phyloP scores from a whole-genome alignment of 495 filamentous ascomycete species.

The Melanomma pulvis-pyrius region DNA sequence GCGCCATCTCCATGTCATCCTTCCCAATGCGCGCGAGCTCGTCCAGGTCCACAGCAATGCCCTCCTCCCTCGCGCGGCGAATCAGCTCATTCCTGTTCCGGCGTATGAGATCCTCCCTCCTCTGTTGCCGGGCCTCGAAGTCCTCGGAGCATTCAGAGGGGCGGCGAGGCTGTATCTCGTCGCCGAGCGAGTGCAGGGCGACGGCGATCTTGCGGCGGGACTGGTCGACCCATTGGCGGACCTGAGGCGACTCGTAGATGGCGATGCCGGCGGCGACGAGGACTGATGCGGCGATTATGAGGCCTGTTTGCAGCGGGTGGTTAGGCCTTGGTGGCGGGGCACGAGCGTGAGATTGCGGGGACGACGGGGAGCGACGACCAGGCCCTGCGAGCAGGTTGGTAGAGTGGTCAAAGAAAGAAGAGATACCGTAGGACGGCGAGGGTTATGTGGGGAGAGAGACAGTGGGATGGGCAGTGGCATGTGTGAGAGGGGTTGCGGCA shows the following conservation, averaged over 20 bases:
- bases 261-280: slow-evolving; percentile 81
- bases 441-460: background rate
- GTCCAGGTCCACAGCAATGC: slow-evolving; percentile 50
- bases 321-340: slow-evolving; percentile 14
- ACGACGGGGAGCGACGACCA: slow-evolving; percentile 19
- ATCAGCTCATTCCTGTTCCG: slow-evolving; percentile 55
- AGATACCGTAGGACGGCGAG: slow-evolving; percentile 4
- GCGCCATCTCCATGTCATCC: slow-evolving; percentile 31
- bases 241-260: slow-evolving; percentile 80
- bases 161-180: slow-evolving; percentile 65
- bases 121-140: slow-evolving; percentile 67
- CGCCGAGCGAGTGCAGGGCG: slow-evolving; percentile 75
- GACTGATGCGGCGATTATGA: slow-evolving; percentile 75
- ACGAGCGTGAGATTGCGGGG: slow-evolving; percentile 6
- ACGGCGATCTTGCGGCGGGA: slow-evolving; percentile 77
- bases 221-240: slow-evolving; percentile 73
- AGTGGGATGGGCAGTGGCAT: background rate
- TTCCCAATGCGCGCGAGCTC: slow-evolving; percentile 35
- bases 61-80: slow-evolving; percentile 47
- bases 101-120: slow-evolving; percentile 74
- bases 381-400: slow-evolving; percentile 29
- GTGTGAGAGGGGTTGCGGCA: slow-evolving; percentile 1
- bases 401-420: background rate
- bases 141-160: slow-evolving; percentile 53
- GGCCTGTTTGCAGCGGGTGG: slow-evolving; percentile 53